Evolutionary conservation across 768 basidiomycete genomes (phyloP), one percentile per base, ranked within the genome.

Genomic region (Termitomyces sp.): DNA sequence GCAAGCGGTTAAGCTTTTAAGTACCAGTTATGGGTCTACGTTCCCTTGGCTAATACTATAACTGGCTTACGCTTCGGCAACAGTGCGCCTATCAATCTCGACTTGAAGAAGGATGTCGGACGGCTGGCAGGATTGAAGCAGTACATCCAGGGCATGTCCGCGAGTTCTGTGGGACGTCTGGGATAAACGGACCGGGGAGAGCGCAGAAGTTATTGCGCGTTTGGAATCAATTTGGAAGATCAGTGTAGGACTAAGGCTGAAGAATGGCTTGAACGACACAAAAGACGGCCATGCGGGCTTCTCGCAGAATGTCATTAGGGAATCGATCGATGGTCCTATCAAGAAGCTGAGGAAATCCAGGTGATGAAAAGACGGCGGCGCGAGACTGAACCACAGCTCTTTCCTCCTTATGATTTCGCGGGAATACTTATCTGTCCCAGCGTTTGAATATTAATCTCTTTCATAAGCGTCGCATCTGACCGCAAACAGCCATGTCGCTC

Each of bases 401-500:
- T 23, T n/a, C n/a, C n/a, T n/a, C n/a, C n/a, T n/a, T n/a, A n/a
- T n/a, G 14, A 16, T 19, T 5, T 29, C 2, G 1, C 5, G 34
- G 34, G 46, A 21, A 12, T 47, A 21, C 11, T 10, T 43, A 25
- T 25, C n/a, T n/a, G n/a, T n/a, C n/a, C n/a, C n/a, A n/a, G n/a
- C n/a, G n/a, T n/a, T n/a, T 21, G 23, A 25, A 27, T 21, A 7
- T 27, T 25, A 40, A 41, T 62, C 53, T 27, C 64, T 69, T 56
- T 83, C 80, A 62, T 75, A 82, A 43, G 65, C 60, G 53, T 76
- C 70, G 59, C 83, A 84, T 23, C 75, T 73, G 19, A 85, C 75
- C 43, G 58, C 64, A 50, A 71, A 69, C 49, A 84, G 62, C 82
- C 83, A 85, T 34, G 69, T 62, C n/a, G 64, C 70, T 43, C 78